Evolutionary conservation across 805 yeast genomes (phyloP).

Genomic region (Starmera caribaea): DNA sequence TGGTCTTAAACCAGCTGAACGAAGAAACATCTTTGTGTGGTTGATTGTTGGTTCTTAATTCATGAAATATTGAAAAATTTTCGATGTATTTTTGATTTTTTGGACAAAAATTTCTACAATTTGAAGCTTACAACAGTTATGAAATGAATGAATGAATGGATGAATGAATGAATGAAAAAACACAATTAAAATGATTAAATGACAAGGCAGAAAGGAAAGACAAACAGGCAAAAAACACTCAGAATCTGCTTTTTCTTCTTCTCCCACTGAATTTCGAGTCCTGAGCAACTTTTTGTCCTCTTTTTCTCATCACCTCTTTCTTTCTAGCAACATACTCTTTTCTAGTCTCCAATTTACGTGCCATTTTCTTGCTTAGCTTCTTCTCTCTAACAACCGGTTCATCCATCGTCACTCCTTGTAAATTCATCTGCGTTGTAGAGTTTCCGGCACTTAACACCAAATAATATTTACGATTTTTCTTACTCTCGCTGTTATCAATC

Average conservation of each 20-base stretch:
- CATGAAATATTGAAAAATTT: too few relatives aligned
- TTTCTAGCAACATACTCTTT: conserved; percentile 81
- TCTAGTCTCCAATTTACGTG: conserved; percentile 52
- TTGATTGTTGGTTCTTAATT: too few relatives aligned
- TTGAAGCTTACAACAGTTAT: too few relatives aligned
- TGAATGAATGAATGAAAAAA: too few relatives aligned
- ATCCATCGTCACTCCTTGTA: conserved; percentile 76
- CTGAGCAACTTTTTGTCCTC: conserved; percentile 82
- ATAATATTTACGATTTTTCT: conserved; percentile 84
- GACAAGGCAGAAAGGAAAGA: too few relatives aligned
- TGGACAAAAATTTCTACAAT: too few relatives aligned
- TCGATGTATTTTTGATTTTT: too few relatives aligned
- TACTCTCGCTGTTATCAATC: conserved; percentile 87
- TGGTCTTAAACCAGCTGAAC: too few relatives aligned
- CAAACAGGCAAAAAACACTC: conserved; percentile 1
- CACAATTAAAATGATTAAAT: too few relatives aligned
- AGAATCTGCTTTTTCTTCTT: conserved; percentile 60
- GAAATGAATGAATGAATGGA: too few relatives aligned
- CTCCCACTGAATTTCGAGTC: conserved; percentile 93
- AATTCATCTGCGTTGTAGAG: conserved; percentile 63
- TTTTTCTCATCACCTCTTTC: conserved; percentile 85
- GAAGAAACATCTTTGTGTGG: too few relatives aligned
- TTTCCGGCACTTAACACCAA: conserved; percentile 83
- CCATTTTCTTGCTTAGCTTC: conserved; percentile 21
- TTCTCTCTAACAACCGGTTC: conserved; percentile 39